phyloP scores from a whole-genome alignment of 192 early-diverging fungal genomes.

The Entophlyctis luteolus region DNA sequence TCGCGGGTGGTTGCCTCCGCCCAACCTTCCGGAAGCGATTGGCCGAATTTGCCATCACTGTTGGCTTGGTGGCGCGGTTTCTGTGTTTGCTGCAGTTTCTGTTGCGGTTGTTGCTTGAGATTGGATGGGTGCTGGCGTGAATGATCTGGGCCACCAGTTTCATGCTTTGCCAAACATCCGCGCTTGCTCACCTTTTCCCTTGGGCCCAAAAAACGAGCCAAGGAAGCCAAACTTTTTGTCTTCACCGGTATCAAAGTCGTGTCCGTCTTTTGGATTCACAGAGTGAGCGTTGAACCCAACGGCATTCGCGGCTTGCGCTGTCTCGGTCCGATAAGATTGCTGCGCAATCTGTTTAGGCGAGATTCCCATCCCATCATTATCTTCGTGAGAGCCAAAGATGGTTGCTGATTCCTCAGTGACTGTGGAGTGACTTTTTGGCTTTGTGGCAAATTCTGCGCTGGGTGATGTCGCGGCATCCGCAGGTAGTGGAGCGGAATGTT shows the following conservation, averaged over 20 bases:
- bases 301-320: background rate
- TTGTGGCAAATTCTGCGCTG: background rate
- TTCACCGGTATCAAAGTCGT: background rate
- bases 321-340: background rate
- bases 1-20: slow-evolving; percentile 42
- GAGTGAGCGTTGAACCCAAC: background rate
- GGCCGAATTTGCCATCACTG: background rate
- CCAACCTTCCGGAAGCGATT: slow-evolving; percentile 25
- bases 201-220: background rate
- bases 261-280: too few species aligned
- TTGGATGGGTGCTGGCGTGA: background rate
- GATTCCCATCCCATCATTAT: background rate
- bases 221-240: slow-evolving; percentile 7
- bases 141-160: background rate
- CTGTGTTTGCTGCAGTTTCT: background rate
- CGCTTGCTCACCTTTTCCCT: background rate
- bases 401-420: background rate
- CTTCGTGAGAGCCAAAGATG: background rate
- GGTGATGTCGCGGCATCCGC: background rate
- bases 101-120: background rate
- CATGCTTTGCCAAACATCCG: background rate
- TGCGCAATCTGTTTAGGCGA: background rate
- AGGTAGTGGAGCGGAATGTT: background rate
- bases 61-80: background rate
- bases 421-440: background rate